Conservation (phyloP, 2,329 filamentous ascomycete species). For the Berkeleyomyces basicola region DNA sequence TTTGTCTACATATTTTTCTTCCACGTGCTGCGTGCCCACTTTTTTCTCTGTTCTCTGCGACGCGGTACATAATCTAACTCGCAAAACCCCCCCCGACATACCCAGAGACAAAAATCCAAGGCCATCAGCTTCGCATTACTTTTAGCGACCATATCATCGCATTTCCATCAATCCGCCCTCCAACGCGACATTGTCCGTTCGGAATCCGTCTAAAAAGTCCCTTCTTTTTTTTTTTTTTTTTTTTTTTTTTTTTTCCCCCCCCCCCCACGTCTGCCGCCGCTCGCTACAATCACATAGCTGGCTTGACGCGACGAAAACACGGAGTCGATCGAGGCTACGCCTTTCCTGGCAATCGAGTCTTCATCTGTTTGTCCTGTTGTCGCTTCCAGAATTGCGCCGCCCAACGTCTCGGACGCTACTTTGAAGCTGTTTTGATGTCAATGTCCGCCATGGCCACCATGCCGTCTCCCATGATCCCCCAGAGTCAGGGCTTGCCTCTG, state of each 20-base stretch:
- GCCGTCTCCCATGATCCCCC: constrained; percentile 13
- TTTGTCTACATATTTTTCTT: not conserved
- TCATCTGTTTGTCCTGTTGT: not conserved
- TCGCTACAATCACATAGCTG: not conserved
- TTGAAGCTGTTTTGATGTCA: not conserved
- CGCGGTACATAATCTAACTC: not conserved
- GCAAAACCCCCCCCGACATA: not conserved
- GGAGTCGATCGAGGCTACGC: not conserved
- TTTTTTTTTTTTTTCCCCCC: no score
- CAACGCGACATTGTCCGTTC: not conserved
- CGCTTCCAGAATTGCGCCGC: not conserved
- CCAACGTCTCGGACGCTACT: not conserved
- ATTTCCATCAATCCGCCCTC: not conserved
- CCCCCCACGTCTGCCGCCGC: not conserved
- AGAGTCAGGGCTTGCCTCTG: constrained; percentile 6
- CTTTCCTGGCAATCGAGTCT: not conserved
- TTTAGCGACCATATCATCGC: not conserved
- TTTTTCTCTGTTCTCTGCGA: not conserved
- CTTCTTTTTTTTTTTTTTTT: not conserved
- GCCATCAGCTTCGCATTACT: not conserved
- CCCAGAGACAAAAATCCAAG: not conserved
- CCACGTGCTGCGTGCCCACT: not conserved
- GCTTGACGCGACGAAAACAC: not conserved
- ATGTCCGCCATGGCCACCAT: constrained; percentile 12
- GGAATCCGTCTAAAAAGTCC: not conserved